phyloP scores from a whole-genome alignment of 2,329 filamentous ascomycete species.

The Fonsecaea erecta region DNA sequence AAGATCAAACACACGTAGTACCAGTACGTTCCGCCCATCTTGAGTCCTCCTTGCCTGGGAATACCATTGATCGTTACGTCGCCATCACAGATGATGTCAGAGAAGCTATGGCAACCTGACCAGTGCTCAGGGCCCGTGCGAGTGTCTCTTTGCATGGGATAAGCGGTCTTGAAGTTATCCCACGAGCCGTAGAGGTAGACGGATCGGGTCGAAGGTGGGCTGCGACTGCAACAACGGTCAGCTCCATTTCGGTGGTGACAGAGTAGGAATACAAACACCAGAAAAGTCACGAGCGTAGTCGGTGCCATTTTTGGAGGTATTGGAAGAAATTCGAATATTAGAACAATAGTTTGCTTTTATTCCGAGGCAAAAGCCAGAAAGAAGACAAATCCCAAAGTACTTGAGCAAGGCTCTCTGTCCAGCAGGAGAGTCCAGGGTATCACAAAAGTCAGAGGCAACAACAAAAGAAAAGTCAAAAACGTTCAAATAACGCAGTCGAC shows the following conservation, averaged over 20 bases:
- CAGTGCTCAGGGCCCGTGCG: slow-evolving; percentile 76
- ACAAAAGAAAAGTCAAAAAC: neutral
- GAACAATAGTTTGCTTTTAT: slow-evolving; percentile 11
- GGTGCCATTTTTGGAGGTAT: slow-evolving; percentile 33
- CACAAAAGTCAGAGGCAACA: slow-evolving; percentile 8
- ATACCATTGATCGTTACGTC: slow-evolving; percentile 59
- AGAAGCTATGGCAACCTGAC: slow-evolving; percentile 86
- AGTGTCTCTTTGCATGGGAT: slow-evolving; percentile 79
- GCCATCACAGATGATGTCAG: slow-evolving; percentile 82
- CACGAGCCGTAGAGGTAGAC: slow-evolving; percentile 88
- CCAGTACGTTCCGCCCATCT: slow-evolving; percentile 92
- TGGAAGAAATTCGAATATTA: slow-evolving; percentile 10
- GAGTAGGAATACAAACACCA: slow-evolving; percentile 38
- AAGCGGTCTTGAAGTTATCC: slow-evolving; percentile 85
- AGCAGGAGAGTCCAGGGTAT: slow-evolving; percentile 18
- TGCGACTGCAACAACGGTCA: slow-evolving; percentile 39
- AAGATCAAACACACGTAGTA: slow-evolving; percentile 74
- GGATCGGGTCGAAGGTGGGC: slow-evolving; percentile 54
- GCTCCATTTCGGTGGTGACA: slow-evolving; percentile 26
- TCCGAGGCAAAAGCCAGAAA: neutral
- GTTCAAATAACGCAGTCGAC: neutral
- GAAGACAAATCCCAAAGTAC: neutral
- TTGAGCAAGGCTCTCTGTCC: slow-evolving; percentile 7
- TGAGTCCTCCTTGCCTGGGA: slow-evolving; percentile 74
- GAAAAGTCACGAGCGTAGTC: slow-evolving; percentile 42